Base-by-base conservation (phyloP, 768 basidiomycete genomes). In the Leccinum uliginosum region DNA sequence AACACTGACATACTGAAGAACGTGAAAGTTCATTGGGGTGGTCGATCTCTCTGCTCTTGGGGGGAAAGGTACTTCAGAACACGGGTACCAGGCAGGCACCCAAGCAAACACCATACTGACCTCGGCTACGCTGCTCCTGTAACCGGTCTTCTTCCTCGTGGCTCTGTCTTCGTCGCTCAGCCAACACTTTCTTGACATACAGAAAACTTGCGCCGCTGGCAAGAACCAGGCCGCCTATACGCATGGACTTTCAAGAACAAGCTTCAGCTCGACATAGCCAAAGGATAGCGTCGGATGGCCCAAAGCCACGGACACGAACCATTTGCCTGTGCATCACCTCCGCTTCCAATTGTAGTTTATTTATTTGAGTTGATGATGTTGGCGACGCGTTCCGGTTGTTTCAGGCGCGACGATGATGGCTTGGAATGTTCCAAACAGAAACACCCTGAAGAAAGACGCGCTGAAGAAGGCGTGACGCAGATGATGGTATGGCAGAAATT, bases 131-230 rank as follows among this genome's bases (percentile, higher is more conserved):
- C 9, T 50, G 61, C 51, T 62, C 68, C 21, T 40, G 56, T 27
- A 56, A 4, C 30, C 34, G 64, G 50, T 62, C 62, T 29, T 60
- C 56, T 21, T 70, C 56, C 11, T 62, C 61, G 53, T 60, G 54
- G 11, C 30, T 62, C 27, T 54, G 70, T 50, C 63, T 59, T 50
- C 70, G 63, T 35, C 71, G 66, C 12, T 65, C 59, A 6, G 45
- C 59, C 60, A 71, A 55, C 24, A 71, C 53, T 15, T 56, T 70
- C 52, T 71, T 71, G 53, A 68, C 70, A 24, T 67, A 71, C 38
- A 71, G 49, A 56, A 71, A 71, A 45, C 70, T 63, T 0, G 59
- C 67, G 15, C 70, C 70, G 10, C 64, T 70, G 3, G 60, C 61
- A 27, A 71, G 57, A 51, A 68, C 65, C 50, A 71, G 50, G n/a